Evolutionary conservation across 1,139 yeast species (phyloP), one percentile per base, ranked within the genome.

Genomic region (Yamadazyma buinensis): DNA sequence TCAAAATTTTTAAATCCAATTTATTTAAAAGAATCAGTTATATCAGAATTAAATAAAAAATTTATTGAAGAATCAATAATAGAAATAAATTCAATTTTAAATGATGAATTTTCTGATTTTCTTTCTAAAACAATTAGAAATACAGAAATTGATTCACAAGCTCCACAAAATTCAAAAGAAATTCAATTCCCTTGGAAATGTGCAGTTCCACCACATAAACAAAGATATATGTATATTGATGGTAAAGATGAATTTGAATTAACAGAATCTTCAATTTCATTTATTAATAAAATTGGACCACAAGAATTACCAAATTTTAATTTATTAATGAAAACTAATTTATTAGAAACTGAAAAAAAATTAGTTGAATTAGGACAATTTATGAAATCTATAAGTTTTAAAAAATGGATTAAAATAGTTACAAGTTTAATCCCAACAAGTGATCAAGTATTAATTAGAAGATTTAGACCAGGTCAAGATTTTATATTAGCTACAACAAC

Each of bases 381-480:
- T 42, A 61, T 86, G 45, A 72, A 74, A 47, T 77, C 88, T 13
- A 49, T 62, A 1, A 67, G 78, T 5, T 90, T 85, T 57, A 72
- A 73, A 32, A 81, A 81, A 54, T 90, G 95, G 84, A 55, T 94
- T 26, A 62, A 67, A 15, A 43, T 64, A 3, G 57, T 90, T 5
- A 84, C 97, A 0, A 72, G 79, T n/a, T 54, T 88, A 37, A 62
- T 72, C 3, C 78, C 84, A 7, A 64, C 78, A 8, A 72, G 81
- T 28, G 86, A 84, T 40, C 85, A 84, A 46, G 63, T 84, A 2
- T 54, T 88, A 26, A 73, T 84, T 2, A 75, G 99, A 52, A 68
- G 97, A 44, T 94, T 94, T 62, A 75, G 98, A 48, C 98, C 97
- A 0, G 98, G 97, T 1, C 80, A 78, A 26, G 99, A 94, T 57